These are phyloP conservation scores for Colletotrichum musicola DNA, from an alignment of 2,329 filamentous ascomycete species.

Conservation along the genomic window DNA sequence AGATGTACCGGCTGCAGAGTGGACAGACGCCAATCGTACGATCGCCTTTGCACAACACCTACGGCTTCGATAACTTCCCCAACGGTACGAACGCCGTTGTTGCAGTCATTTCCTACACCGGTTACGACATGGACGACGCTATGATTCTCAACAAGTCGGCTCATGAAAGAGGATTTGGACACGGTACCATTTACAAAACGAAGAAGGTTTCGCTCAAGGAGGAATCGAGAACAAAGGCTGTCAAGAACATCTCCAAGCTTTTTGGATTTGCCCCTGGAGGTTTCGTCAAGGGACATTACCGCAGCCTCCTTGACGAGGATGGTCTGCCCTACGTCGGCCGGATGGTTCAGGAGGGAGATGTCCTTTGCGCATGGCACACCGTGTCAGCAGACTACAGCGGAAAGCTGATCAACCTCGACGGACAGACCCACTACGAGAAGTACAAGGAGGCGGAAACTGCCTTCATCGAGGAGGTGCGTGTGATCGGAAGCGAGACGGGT, in stretches of 20 bases:
- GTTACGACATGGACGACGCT: constrained; percentile 99
- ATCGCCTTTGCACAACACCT: constrained; percentile 92
- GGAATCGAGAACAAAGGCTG: constrained; percentile 75
- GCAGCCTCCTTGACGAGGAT: constrained; percentile 84
- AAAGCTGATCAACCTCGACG: constrained; percentile 86
- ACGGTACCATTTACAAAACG: constrained; percentile 98
- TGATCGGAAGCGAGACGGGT: constrained; percentile 88
- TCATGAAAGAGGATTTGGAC: constrained; percentile 93
- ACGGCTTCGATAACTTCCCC: constrained; percentile 97
- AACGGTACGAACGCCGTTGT: constrained; percentile 97
- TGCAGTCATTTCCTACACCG: constrained; percentile 97
- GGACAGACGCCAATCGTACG: constrained; percentile 96
- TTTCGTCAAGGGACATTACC: constrained; percentile 77
- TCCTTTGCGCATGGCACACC: constrained; percentile 90
- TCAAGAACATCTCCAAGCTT: constrained; percentile 80
- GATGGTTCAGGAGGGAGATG: constrained; percentile 82
- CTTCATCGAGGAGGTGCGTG: constrained; percentile 91
- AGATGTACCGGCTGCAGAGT: constrained; percentile 93
- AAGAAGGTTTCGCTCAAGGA: constrained; percentile 91
- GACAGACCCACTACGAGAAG: constrained; percentile 87
- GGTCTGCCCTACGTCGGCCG: constrained; percentile 86
- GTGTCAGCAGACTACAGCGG: constrained; percentile 85
- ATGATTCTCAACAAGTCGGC: constrained; percentile 99
- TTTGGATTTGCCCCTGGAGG: constrained; percentile 91
- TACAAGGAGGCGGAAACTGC: constrained; percentile 94